Conservation (phyloP, 2,329 filamentous ascomycete species). For the Fusarium paranaense region DNA sequence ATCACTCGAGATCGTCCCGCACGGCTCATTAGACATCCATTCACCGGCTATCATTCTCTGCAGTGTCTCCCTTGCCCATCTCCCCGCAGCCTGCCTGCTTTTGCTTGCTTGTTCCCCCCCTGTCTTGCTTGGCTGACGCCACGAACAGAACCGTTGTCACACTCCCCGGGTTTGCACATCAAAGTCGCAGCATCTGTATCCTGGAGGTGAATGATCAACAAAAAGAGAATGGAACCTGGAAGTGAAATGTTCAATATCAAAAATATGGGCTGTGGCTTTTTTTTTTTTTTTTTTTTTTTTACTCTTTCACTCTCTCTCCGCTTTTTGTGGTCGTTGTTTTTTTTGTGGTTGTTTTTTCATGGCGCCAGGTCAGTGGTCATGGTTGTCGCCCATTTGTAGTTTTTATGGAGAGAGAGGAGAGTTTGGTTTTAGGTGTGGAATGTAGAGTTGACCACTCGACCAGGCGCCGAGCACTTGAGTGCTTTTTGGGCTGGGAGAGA, state of each 20-base stretch:
- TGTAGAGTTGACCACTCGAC: background rate
- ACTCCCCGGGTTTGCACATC: background rate
- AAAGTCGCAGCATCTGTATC: background rate
- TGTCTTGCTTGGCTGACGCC: constrained; percentile 4
- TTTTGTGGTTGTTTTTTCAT: background rate
- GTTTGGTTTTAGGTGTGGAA: background rate
- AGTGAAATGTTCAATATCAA: background rate
- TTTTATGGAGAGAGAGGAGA: background rate
- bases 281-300: background rate
- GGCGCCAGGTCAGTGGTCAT: background rate
- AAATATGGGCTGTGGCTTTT: background rate
- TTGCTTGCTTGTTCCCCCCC: constrained; percentile 1
- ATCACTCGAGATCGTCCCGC: background rate
- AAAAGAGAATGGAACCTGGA: background rate
- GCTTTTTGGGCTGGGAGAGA: background rate
- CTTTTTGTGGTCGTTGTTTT: background rate
- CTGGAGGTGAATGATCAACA: background rate
- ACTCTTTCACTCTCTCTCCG: background rate
- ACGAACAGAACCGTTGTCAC: background rate
- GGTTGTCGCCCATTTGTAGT: background rate
- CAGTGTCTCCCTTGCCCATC: background rate
- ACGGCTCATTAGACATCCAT: background rate
- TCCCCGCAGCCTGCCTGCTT: background rate
- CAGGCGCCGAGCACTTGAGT: background rate
- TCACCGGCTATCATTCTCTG: background rate